Evolutionary conservation across 2,329 filamentous ascomycete genomes (phyloP).

Genomic region (Aspergillus texensis): DNA sequence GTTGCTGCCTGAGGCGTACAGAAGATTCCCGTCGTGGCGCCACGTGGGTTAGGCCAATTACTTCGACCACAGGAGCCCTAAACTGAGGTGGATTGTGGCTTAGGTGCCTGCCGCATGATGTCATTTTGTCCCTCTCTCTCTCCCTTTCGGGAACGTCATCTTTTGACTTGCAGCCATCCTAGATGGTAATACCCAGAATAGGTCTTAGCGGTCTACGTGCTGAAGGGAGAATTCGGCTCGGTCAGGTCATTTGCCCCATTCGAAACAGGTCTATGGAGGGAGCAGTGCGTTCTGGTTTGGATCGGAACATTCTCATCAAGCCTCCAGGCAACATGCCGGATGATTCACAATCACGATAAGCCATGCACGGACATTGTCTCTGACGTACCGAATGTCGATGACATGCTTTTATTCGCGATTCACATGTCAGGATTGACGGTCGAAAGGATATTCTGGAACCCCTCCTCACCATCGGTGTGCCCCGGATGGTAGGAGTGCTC

Average conservation of each 20-base stretch:
- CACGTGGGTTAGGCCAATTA: conserved; percentile 8
- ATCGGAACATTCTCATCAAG: conserved; percentile 4
- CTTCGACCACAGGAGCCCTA: conserved; percentile 3
- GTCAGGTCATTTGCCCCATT: not conserved
- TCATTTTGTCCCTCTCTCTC: conserved; percentile 8
- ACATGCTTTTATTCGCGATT: conserved; percentile 9
- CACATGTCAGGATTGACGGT: conserved; percentile 14
- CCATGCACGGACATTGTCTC: conserved; percentile 10
- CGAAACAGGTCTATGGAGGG: not conserved
- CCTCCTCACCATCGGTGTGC: conserved; percentile 10
- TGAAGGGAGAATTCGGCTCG: not conserved
- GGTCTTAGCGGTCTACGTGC: not conserved
- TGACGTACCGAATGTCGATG: conserved; percentile 8
- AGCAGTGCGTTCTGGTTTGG: not conserved
- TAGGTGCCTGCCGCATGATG: conserved; percentile 10
- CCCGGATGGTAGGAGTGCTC: conserved; percentile 9
- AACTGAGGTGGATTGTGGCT: not conserved
- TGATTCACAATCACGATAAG: conserved; percentile 15
- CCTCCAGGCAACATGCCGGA: conserved; percentile 4
- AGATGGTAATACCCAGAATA: not conserved
- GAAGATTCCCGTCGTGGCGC: not conserved
- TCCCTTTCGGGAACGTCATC: not conserved
- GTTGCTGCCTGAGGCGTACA: conserved; percentile 2
- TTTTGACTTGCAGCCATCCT: not conserved
- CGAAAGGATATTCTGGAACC: conserved; percentile 13